Base-by-base conservation (phyloP, 1,139 yeast species). In the Trichomonascaceae sp. region DNA sequence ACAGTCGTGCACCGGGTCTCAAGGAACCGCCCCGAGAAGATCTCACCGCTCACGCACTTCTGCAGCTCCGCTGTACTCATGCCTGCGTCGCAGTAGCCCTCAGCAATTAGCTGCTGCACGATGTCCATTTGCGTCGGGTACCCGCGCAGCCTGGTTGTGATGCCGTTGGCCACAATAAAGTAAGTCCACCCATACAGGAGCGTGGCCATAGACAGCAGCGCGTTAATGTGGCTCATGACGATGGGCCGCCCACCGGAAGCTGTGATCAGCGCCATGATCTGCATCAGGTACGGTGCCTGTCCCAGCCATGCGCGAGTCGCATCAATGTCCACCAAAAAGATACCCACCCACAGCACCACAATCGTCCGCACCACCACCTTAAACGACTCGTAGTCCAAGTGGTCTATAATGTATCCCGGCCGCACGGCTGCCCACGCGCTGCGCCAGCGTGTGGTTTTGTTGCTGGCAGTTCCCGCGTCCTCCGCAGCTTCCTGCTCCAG, bases 241-340 rank as follows among this genome's bases (percentile, higher is more conserved):
- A 51, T 40, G 4, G 57, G 47, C 17, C 41, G 42, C 8, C 46
- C 48, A 2, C 58, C 58, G 2, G 50, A 39, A 5, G 52, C 47
- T 26, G 44, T 42, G 11, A 53, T 45, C 3, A 49, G 42, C 3
- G 44, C 39, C n/a, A 50, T 36, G 31, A 54, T 50, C 13, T 43
- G 36, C 17, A 52, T 36, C 26, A 54, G 32, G 30, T 45, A 54
- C 3, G 50, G 35, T 2, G 54, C 52, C 4, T 40, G 42, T 1
- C 54, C 56, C 36, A 52, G 34, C 45, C 52, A 53, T 4, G 30
- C 25, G 8, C 38, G 44, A 1, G 50, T 32, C 4, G 32, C 32
- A 3, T 33, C 39, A 8, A 48, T 40, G 9, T 43, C 37, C 5
- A 41, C 34, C 6, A 53, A 27, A 11, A 52, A 13, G 4, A 44